Base-by-base conservation (phyloP, 2,329 filamentous ascomycete species). In the Hymenoscyphus infarciens region DNA sequence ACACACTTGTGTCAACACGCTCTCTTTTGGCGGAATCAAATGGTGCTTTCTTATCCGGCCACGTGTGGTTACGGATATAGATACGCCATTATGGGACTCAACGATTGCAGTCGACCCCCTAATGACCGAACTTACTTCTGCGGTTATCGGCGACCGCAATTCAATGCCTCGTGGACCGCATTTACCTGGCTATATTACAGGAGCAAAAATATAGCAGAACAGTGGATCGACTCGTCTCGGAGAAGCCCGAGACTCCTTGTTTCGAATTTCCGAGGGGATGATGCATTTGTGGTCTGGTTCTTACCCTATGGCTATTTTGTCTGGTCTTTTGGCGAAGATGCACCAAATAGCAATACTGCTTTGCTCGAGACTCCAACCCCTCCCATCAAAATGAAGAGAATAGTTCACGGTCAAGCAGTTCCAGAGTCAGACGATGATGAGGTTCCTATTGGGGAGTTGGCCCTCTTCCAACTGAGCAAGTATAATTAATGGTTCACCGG, bases 201-300 rank as follows among this genome's bases (percentile, higher is more conserved):
- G 8, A 22, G 7, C 10, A 22, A 49, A 49, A 4, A 6, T 22
- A 10, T 22, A 10, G n/a, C 1, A 49, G 7, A 19, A 10, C 19
- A 10, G 7, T 49, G 42, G 42, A 22, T n/a, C 19, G 1, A 19
- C 10, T n/a, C 8, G 42, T 10, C n/a, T 22, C 3, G 19, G 10
- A 19, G 6, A 10, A 10, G 11, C n/a, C 6, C 3, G n/a, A 11
- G 42, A 7, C 3, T 31, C 25, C n/a, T 55, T 2, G 4, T 27
- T 27, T 55, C 52, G 52, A n/a, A 16, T 25, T 57, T 39, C 22
- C 56, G 35, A 19, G 64, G 66, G 2, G 68, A 71, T 59, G 69
- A 71, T 56, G 62, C 65, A 22, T 71, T 70, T 54, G 62, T 71
- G n/a, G 60, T 70, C 5, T 11, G 64, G 7, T 59, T 64, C 42